These are phyloP conservation scores for Malus hybrid DNA, from an alignment of 331 rosid species.

Conservation along the genomic window DNA sequence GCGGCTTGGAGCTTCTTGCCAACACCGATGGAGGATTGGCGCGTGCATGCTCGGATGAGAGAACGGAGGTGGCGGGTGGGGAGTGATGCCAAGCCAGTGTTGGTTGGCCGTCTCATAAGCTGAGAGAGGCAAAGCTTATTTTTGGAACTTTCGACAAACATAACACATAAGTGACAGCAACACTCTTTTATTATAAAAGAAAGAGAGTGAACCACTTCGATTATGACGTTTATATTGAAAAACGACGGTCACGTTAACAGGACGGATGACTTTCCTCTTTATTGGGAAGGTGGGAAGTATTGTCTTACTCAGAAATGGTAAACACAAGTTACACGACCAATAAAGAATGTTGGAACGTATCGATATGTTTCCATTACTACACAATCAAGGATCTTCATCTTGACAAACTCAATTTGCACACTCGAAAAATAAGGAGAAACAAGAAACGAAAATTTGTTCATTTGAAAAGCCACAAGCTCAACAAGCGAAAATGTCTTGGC, in stretches of 20 bases:
- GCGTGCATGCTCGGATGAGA: slow-evolving; percentile 47
- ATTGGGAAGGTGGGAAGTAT: neutral
- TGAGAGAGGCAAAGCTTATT: neutral
- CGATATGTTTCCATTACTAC: slow-evolving; percentile 23
- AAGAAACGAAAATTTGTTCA: neutral
- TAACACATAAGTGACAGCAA: neutral
- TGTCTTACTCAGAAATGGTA: neutral
- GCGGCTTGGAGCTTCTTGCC: slow-evolving; percentile 65
- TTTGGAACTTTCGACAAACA: neutral
- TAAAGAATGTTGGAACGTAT: neutral
- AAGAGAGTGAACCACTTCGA: too few relatives aligned
- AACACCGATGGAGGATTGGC: slow-evolving; percentile 33
- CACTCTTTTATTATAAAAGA: too few relatives aligned
- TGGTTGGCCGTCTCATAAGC: slow-evolving; percentile 34
- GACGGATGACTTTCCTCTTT: too few relatives aligned
- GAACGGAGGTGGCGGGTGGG: slow-evolving; percentile 34
- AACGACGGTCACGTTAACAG: neutral
- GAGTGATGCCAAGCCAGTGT: slow-evolving; percentile 6
- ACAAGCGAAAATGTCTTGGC: neutral
- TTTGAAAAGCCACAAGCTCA: slow-evolving; percentile 17
- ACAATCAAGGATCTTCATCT: slow-evolving; percentile 24
- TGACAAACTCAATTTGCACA: slow-evolving; percentile 39
- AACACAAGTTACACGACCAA: neutral
- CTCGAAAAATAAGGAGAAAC: neutral
- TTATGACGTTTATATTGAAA: too few relatives aligned